phyloP scores from a whole-genome alignment of 148 eudicot species.

The Fallopia convolvulus region DNA sequence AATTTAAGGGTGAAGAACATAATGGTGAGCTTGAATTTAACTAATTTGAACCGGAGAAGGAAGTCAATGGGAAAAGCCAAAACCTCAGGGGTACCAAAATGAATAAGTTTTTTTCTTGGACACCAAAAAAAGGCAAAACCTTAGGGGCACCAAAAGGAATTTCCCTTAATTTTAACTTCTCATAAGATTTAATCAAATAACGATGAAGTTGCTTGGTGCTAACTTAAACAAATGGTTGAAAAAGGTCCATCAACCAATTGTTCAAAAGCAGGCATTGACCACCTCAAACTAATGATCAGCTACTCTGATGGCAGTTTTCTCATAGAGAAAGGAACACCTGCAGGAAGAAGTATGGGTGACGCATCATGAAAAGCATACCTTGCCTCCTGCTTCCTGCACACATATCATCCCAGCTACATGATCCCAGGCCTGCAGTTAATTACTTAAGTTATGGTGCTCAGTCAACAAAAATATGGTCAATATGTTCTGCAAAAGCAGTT shows the following conservation, averaged over 20 bases:
- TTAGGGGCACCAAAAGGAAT: no score
- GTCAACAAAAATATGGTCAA: neutral
- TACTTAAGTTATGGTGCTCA: conserved; percentile 10
- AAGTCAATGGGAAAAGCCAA: no score
- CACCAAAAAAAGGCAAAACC: no score
- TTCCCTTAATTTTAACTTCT: neutral
- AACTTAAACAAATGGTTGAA: neutral
- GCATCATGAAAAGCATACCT: conserved; percentile 36
- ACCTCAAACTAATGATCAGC: neutral
- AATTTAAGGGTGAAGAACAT: no score
- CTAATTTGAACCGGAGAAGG: no score
- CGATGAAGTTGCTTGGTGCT: neutral
- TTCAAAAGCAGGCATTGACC: neutral
- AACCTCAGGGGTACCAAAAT: no score
- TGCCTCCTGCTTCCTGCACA: conserved; percentile 92
- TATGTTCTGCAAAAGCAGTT: neutral
- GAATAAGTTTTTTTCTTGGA: no score
- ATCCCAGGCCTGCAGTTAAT: conserved; percentile 68
- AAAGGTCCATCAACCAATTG: neutral
- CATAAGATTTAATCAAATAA: neutral
- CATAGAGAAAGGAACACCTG: neutral
- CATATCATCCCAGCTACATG: conserved; percentile 93
- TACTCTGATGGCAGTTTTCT: conserved; percentile 2
- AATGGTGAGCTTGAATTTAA: no score
- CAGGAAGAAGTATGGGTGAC: neutral